Conservation (phyloP, 345 rosid species). For the Arabis alpina region DNA sequence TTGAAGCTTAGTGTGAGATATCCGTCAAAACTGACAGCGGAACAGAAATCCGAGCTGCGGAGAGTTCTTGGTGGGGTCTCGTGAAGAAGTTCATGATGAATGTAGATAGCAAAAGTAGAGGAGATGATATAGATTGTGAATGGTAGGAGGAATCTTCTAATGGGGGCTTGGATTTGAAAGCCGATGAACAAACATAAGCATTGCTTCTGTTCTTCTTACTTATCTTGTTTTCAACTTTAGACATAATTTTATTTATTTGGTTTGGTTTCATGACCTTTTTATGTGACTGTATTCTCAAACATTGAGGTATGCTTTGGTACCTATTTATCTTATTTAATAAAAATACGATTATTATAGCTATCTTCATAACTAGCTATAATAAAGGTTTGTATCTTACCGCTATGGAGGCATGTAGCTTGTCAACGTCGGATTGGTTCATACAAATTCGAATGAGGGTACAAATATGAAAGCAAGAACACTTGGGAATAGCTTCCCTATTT, state of each 20-base stretch:
- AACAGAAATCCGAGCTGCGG: constrained; percentile 81
- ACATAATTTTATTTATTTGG: constrained; percentile 24
- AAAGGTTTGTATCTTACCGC: too few relatives aligned
- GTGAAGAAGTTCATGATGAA: constrained; percentile 31
- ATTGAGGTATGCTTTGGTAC: constrained; percentile 27
- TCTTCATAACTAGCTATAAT: too few relatives aligned
- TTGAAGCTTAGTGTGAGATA: constrained; percentile 81
- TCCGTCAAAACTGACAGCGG: constrained; percentile 73
- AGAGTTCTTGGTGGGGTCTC: constrained; percentile 74
- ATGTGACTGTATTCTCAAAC: constrained; percentile 19
- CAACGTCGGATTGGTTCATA: too few relatives aligned
- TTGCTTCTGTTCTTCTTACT: constrained; percentile 27
- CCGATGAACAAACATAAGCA: constrained; percentile 29
- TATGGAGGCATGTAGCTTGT: too few relatives aligned
- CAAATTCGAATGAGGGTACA: too few relatives aligned
- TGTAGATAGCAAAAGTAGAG: constrained; percentile 41
- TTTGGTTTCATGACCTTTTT: constrained; percentile 4
- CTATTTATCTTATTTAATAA: constrained; percentile 29
- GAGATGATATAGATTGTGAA: constrained; percentile 34
- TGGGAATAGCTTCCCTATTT: too few relatives aligned
- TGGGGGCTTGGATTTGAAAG: constrained; percentile 37
- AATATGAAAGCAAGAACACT: too few relatives aligned
- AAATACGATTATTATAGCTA: background rate
- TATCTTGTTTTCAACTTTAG: constrained; percentile 18
- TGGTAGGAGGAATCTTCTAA: constrained; percentile 36